These are phyloP conservation scores for Russula emetica DNA, from an alignment of 768 basidiomycete genomes.

Conservation along the genomic window DNA sequence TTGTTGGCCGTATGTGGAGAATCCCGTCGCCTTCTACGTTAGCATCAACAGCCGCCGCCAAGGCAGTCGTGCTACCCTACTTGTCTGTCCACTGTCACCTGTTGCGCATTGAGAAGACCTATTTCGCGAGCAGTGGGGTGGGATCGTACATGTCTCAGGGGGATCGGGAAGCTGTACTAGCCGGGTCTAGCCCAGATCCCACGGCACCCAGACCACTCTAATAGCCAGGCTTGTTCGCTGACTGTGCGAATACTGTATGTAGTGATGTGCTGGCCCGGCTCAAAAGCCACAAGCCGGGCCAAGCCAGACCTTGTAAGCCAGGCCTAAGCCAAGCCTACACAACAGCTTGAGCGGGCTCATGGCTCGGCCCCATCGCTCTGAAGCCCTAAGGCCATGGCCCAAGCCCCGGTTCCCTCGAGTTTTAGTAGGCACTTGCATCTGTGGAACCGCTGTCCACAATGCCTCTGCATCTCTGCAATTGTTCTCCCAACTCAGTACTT, in stretches of 20 bases:
- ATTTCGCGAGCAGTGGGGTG: constrained; percentile 94
- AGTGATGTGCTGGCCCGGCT: no score
- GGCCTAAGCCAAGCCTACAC: no score
- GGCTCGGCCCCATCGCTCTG: no score
- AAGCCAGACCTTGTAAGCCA: no score
- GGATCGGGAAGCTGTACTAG: constrained; percentile 58
- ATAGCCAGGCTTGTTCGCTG: constrained; percentile 29
- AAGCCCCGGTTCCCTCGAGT: no score
- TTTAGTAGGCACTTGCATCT: no score
- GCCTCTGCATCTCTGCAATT: no score
- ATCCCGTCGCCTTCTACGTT: constrained; percentile 56
- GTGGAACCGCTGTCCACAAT: no score
- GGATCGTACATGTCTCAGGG: constrained; percentile 80
- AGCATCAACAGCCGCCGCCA: constrained; percentile 36
- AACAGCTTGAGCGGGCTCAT: no score
- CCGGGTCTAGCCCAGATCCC: constrained; percentile 30
- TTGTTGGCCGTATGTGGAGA: constrained; percentile 76
- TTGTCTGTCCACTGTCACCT: constrained; percentile 93
- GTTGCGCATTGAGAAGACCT: constrained; percentile 99
- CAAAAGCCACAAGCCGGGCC: no score
- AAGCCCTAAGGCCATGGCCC: no score
- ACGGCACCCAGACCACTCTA: constrained; percentile 37
- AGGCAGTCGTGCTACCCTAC: constrained; percentile 86
- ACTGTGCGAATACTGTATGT: constrained; percentile 5
- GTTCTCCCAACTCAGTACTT: no score